Evolutionary conservation across 1,284 basidiomycete genomes (phyloP), one percentile per base, ranked within the genome.

Genomic region (Ceratorhiza oryzae-sativae): DNA sequence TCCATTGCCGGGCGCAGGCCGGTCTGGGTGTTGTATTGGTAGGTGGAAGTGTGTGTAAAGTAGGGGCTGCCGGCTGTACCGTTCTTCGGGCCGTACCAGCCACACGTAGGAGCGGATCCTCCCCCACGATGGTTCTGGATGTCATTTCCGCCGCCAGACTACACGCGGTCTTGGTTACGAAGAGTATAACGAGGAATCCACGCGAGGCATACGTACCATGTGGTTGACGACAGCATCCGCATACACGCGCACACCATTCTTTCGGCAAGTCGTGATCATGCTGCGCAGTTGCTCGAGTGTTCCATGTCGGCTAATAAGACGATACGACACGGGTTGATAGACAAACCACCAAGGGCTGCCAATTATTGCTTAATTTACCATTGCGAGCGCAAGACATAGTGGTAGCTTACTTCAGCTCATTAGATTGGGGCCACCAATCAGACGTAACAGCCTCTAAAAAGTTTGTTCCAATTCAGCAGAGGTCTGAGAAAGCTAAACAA

Each of bases 61-160:
- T 56, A 68, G 12, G 65, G 65, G 65, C 65, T 68, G 3, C 65
- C 65, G 23, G 65, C 65, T 27, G 65, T 68, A 13, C 65, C 65
- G 41, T 68, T 68, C 65, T 68, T 68, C 9, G 65, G 65, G 18
- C 65, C 65, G 23, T 68, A 68, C 65, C 65, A 68, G 12, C 65
- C 65, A 25, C 65, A 68, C 6, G 51, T 58, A 9, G 51, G 63
- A 15, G 63, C 65, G 15, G 65, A 42, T 12, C 65, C 51, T 27
- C 49, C 51, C 3, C 65, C 65, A 23, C 65, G 65, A 30, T 68
- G 65, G 23, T 68, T 68, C 42, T 68, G 65, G 65, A 68, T 68
- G 27, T 68, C 65, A 39, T 68, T 68, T 56, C 65, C 65, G n/a
- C 65, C 65, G n/a, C 65, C 65, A 30, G 65, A 68, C 65, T 68